A percentile compares a stretch with the other conserved stretches of the same genome.
These are phyloP conservation scores for Podospora pseudocomata DNA, from an alignment of 495 filamentous ascomycete species.

Conservation along the genomic window DNA sequence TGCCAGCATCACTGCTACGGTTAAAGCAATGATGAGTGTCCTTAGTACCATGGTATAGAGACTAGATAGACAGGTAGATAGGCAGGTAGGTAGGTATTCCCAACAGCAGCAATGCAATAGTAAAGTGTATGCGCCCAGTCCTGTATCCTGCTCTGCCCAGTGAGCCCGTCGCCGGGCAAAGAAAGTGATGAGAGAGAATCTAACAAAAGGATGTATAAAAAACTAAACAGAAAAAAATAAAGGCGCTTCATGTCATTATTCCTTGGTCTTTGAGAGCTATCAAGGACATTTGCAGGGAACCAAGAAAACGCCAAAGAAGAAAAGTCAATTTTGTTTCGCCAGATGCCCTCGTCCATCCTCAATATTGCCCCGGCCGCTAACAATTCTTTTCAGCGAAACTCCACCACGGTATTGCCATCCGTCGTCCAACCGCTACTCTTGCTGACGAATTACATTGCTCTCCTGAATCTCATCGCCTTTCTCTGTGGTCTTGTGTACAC, in stretches of 20 bases:
- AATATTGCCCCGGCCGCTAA: not conserved
- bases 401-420: not conserved
- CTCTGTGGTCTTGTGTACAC: not conserved
- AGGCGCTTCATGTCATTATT: not conserved
- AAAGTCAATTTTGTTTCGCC: not conserved
- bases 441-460: not conserved
- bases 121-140: not conserved
- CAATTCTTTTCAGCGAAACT: not conserved
- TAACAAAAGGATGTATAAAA: not conserved
- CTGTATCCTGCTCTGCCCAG: not conserved
- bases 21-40: too few species aligned
- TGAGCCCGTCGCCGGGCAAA: not conserved
- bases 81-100: not conserved
- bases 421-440: not conserved
- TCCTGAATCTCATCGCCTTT: not conserved
- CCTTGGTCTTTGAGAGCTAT: not conserved
- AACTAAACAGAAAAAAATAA: not conserved
- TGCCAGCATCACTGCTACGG: too few species aligned
- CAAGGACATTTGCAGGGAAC: not conserved
- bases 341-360: not conserved
- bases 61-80: not conserved
- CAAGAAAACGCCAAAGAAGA: conserved; percentile 3
- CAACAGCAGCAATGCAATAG: not conserved
- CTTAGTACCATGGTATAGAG: not conserved
- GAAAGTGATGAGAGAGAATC: not conserved